These are phyloP conservation scores for Pichia rugopelliculosa DNA, from an alignment of 805 yeast species.

Conservation along the genomic window DNA sequence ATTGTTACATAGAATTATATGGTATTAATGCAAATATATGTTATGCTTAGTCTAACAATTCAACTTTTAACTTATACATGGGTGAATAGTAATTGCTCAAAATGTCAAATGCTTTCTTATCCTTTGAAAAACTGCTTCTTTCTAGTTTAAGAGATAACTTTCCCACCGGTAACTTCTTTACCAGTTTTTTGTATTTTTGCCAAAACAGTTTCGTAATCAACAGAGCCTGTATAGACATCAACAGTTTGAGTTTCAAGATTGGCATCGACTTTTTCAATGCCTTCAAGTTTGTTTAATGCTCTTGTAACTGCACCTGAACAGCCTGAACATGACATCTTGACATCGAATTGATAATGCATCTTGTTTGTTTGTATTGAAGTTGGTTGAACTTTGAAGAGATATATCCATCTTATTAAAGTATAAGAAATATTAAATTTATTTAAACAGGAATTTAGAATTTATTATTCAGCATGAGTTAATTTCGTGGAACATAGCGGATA, in stretches of 20 bases:
- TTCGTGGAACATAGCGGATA: neutral
- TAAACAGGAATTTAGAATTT: too few species aligned
- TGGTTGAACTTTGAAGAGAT: too few species aligned
- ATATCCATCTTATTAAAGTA: too few species aligned
- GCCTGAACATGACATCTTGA: conserved; percentile 79
- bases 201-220: conserved; percentile 65
- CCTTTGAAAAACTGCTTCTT: too few species aligned
- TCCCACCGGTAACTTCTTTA: conserved; percentile 67
- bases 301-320: conserved; percentile 84
- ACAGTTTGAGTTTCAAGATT: conserved; percentile 79
- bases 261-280: conserved; percentile 66
- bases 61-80: too few species aligned
- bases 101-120: too few species aligned
- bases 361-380: conserved; percentile 2
- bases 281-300: conserved; percentile 62
- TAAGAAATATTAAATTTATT: too few species aligned
- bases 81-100: neutral
- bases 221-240: conserved; percentile 51
- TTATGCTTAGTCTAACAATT: too few species aligned
- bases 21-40: too few species aligned
- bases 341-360: conserved; percentile 72
- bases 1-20: too few species aligned
- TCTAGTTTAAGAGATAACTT: conserved; percentile 40
- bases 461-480: too few species aligned
- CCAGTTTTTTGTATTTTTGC: conserved; percentile 86